Base-by-base conservation (phyloP, 1,284 basidiomycete genomes). In the Ustilago hordei region DNA sequence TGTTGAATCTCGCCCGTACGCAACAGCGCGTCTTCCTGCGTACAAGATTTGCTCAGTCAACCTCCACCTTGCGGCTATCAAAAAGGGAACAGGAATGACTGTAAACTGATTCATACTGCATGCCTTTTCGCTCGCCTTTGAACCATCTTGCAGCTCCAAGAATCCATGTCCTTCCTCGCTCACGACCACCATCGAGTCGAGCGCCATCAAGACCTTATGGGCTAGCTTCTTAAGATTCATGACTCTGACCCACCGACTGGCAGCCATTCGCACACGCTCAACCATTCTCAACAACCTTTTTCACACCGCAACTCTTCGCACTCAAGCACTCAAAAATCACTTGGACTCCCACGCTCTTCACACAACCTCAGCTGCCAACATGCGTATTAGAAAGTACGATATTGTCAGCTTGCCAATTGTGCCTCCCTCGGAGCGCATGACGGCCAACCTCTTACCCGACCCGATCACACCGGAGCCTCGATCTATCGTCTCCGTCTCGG, bases 371-470 rank as follows among this genome's bases (percentile, higher is more conserved):
- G 11, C 32, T 15, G 1, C 57, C 64, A 68, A 43, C 36, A 75
- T 75, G 73, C 54, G 60, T 12, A 43, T 64, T 50, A 55, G 32
- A 45, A 55, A 55, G 43, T 74, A 63, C 39, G 66, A 78, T 38
- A 74, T 83, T 47, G 73, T 85, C 52, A 64, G 65, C 9, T 89
- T 94, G 34, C 92, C 92, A 17, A 88, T 93, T 3, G 90, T 92
- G 0, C 88, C 90, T 0, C 79, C 89, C 3, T 86, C 89, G 3
- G 89, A 90, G 52, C 87, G 91, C 32, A 87, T 94, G 64, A 91
- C 90, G 13, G 89, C 91, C 81, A 90, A 91, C 66, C 90, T 95
- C 57, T 92, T 90, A 0, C 89, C 93, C 3, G 93, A 94, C 80
- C 88, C 90, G 0, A 86, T 88, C 52, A 90, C 90, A 0, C 81